Conservation (phyloP, 257 asterid genomes). For the Catharanthus roseus region DNA sequence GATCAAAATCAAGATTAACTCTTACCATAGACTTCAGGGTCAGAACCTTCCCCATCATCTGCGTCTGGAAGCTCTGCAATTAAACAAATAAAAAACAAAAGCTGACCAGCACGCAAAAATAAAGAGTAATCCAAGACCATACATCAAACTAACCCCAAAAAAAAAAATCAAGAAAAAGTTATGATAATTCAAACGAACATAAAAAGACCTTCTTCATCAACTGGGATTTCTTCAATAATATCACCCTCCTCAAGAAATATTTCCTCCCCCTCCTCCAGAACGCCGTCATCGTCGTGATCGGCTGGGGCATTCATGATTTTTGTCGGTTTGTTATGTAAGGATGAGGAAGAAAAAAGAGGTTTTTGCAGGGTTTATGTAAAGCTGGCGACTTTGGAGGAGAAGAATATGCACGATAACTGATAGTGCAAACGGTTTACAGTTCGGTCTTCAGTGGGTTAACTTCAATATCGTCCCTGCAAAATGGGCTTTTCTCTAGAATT, state of each 20-base stretch:
- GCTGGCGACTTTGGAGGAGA: background rate
- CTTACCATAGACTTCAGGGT: slow-evolving; percentile 36
- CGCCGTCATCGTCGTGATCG: slow-evolving; percentile 31
- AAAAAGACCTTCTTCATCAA: slow-evolving; percentile 71
- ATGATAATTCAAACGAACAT: background rate
- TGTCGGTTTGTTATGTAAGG: background rate
- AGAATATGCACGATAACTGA: too few species aligned
- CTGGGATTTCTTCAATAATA: slow-evolving; percentile 51
- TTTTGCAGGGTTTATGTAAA: background rate
- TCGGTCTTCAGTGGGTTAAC: too few species aligned
- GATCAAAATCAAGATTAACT: slow-evolving; percentile 1
- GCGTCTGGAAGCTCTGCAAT: slow-evolving; percentile 78
- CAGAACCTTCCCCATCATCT: slow-evolving; percentile 63
- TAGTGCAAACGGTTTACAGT: too few species aligned
- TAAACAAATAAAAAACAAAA: slow-evolving; percentile 5
- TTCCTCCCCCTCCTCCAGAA: slow-evolving; percentile 21
- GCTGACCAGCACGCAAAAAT: background rate
- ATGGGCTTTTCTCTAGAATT: too few species aligned
- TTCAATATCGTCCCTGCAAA: too few species aligned
- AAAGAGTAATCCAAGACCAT: background rate
- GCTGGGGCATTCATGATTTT: slow-evolving; percentile 10
- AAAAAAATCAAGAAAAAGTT: background rate
- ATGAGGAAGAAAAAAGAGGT: background rate
- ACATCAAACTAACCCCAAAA: background rate
- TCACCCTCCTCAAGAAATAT: slow-evolving; percentile 59